Percentiles rank a stretch among this genome's conserved stretches.
Conservation (phyloP, 257 asterid genomes). For the Solanum appendiculatum region DNA sequence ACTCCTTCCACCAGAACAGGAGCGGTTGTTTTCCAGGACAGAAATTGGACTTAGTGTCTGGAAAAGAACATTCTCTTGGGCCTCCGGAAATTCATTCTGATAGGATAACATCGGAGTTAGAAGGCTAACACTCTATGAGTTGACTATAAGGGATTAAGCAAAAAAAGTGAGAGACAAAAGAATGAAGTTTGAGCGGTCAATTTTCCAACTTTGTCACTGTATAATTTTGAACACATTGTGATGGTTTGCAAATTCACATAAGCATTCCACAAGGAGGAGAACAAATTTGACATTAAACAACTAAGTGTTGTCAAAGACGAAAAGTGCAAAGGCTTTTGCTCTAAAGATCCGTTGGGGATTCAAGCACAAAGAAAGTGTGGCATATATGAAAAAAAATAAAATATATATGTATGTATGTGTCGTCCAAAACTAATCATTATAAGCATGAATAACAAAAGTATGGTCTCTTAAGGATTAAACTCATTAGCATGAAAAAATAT, state of each 20-base stretch:
- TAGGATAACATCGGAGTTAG: not conserved
- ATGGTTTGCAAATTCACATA: not conserved
- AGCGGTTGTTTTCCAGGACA: conserved; percentile 46
- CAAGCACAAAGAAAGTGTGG: not conserved
- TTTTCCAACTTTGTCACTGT: not conserved
- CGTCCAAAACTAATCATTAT: not conserved
- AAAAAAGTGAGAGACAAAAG: not conserved
- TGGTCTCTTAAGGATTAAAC: not conserved
- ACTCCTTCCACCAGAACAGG: conserved; percentile 27
- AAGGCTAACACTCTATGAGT: not conserved
- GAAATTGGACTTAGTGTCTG: conserved; percentile 57
- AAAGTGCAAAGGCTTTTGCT: not conserved
- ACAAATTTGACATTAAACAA: not conserved
- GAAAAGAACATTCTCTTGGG: conserved; percentile 22
- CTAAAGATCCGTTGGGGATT: not conserved
- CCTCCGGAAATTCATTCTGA: conserved; percentile 11
- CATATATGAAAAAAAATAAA: not conserved
- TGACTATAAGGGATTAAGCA: not conserved
- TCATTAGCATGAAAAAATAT: not conserved
- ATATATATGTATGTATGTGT: not conserved
- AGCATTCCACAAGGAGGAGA: not conserved
- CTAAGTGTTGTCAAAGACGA: not conserved
- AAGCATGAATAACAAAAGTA: not conserved
- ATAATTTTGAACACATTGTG: not conserved
- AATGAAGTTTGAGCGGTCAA: not conserved